Conservation (phyloP, 169 alveolate species). For the Plasmodium chabaudi region DNA sequence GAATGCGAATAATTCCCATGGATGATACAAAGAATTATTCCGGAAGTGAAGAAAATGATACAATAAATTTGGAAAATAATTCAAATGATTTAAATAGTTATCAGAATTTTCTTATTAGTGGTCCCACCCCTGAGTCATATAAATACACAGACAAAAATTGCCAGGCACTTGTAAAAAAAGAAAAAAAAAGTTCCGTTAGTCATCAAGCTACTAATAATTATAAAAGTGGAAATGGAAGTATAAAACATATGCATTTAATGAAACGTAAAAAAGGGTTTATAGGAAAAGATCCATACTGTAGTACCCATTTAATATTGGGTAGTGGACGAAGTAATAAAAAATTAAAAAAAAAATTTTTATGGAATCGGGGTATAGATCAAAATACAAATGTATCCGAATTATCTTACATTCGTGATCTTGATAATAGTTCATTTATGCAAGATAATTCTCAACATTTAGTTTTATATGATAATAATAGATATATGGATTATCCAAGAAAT, state of each 20-base stretch:
- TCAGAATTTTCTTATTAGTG: slow-evolving; percentile 50
- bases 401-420: slow-evolving; percentile 51
- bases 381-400: slow-evolving; percentile 63
- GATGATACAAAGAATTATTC: slow-evolving; percentile 59
- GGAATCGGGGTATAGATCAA: slow-evolving; percentile 25
- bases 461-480: slow-evolving; percentile 42
- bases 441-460: slow-evolving; percentile 44
- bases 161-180: slow-evolving; percentile 46
- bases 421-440: slow-evolving; percentile 51
- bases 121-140: slow-evolving; percentile 9
- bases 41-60: slow-evolving; percentile 66
- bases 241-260: slow-evolving; percentile 18
- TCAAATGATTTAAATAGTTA: slow-evolving; percentile 52
- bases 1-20: slow-evolving; percentile 47
- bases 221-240: background rate
- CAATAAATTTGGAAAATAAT: slow-evolving; percentile 58
- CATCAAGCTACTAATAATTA: background rate
- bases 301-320: slow-evolving; percentile 40
- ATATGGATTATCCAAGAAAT: slow-evolving; percentile 22
- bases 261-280: slow-evolving; percentile 32
- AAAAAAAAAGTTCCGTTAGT: background rate
- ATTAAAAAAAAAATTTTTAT: slow-evolving; percentile 11
- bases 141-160: slow-evolving; percentile 14
- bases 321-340: slow-evolving; percentile 18
- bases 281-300: slow-evolving; percentile 42